Evolutionary conservation across 164 flowering plant species (phyloP).

Genomic region (Berberis thunbergii): DNA sequence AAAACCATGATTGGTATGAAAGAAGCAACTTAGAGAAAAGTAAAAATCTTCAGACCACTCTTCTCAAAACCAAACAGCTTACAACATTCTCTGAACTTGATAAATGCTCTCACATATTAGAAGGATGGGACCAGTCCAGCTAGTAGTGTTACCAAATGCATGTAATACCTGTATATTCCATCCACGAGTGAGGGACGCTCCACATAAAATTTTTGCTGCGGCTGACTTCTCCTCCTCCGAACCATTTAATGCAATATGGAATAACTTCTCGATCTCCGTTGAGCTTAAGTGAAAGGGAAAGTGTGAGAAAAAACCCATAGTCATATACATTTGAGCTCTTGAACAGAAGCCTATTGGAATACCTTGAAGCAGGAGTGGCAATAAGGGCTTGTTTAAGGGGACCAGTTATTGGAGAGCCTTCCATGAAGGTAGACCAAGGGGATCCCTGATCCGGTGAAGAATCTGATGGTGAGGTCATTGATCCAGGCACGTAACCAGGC

Average conservation of each 20-base stretch:
- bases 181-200: constrained; percentile 62
- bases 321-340: not conserved
- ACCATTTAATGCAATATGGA: constrained; percentile 56
- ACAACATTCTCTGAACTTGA: constrained; percentile 1
- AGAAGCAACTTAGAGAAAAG: not conserved
- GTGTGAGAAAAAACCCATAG: not conserved
- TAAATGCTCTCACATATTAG: not conserved
- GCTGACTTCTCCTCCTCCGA: constrained; percentile 48
- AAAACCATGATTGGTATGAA: not conserved
- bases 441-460: constrained; percentile 38
- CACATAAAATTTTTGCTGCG: constrained; percentile 69
- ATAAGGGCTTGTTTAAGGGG: constrained; percentile 45
- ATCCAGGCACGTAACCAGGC: constrained; percentile 70
- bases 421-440: constrained; percentile 80
- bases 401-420: constrained; percentile 55
- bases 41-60: not conserved
- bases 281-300: constrained; percentile 28
- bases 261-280: constrained; percentile 59
- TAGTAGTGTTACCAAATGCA: constrained; percentile 3
- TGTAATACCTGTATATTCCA: constrained; percentile 65
- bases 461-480: constrained; percentile 34
- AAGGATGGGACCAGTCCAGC: not conserved
- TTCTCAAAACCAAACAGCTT: not conserved
- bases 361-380: constrained; percentile 85
- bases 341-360: constrained; percentile 5